Base-by-base conservation (phyloP, 2,329 filamentous ascomycete species). In the Penicillium expansum region DNA sequence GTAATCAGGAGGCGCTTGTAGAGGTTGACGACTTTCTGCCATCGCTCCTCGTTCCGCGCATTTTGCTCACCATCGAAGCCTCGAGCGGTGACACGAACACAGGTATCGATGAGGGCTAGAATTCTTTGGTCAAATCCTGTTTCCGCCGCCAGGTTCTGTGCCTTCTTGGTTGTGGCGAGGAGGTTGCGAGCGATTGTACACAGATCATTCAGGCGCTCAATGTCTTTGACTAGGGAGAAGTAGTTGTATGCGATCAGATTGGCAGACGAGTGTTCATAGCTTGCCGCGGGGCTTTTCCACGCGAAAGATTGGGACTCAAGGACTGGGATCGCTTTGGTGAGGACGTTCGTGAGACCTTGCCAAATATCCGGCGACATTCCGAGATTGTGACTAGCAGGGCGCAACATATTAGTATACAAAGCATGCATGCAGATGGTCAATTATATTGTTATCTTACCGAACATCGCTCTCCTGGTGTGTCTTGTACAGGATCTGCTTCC, bases 1-100 rank as follows among this genome's bases (percentile, higher is more conserved):
- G 84, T 86, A 54, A 87, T 86, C 64, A 87, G 76, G 18, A 87
- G 75, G 64, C 85, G 84, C 73, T 88, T 87, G 73, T 86, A 87
- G 4, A 83, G 80, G 66, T 85, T 86, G 59, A 87, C 83, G 53
- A 86, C 83, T 70, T 81, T 82, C 71, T 86, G 83, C 84, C 84
- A 87, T 62, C 83, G 83, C 63, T 86, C 83, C 70, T 87, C 83
- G 56, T 86, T 84, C 52, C 81, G 77, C 5, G 82, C 80, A 56
- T 84, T 82, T 6, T 83, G 81, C 67, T 86, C 83, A 32, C 85
- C 85, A 70, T 87, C 85, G 60, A 85, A 88, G 0, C 85, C 85
- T 61, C 84, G 74, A 9, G 84, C 84, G 0, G 85, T 87, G 13
- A 87, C 84, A 49, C 83, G 77, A 11, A 88, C 84, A 65, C 84